Evolutionary conservation across 116 monocot genomes (phyloP).

Genomic region (Phalaenopsis hybrid): DNA sequence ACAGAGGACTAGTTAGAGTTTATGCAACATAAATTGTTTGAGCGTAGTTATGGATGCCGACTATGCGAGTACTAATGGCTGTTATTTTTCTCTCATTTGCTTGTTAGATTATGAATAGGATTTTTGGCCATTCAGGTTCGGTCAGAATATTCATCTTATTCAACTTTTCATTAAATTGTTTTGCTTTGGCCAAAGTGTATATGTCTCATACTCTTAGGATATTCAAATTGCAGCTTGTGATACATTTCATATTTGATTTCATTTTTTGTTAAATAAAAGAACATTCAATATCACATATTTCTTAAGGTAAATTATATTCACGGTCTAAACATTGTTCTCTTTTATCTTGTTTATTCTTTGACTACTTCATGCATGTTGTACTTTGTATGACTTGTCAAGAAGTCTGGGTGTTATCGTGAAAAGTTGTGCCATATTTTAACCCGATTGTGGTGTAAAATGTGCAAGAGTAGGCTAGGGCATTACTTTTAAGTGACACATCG

Average conservation of each 20-base stretch:
- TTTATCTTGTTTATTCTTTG: too few relatives aligned
- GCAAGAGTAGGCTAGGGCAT: too few relatives aligned
- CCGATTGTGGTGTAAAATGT: too few relatives aligned
- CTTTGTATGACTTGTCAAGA: too few relatives aligned
- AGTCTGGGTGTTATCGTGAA: too few relatives aligned
- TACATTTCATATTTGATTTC: too few relatives aligned
- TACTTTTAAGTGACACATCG: too few relatives aligned
- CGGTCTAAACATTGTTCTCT: too few relatives aligned
- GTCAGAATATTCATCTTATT: too few relatives aligned
- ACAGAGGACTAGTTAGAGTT: neutral
- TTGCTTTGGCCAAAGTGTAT: neutral
- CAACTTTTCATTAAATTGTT: neutral
- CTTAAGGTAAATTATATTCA: too few relatives aligned
- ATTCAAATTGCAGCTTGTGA: neutral
- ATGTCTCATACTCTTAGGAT: neutral
- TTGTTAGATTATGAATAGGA: neutral
- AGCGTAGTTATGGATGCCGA: neutral
- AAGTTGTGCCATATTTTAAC: too few relatives aligned
- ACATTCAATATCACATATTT: neutral
- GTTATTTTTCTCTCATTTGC: neutral
- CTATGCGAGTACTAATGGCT: neutral
- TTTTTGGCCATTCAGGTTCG: neutral
- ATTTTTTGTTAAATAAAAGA: neutral
- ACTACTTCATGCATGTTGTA: too few relatives aligned
- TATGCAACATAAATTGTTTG: neutral